Conservation (phyloP, 805 yeast genomes). For the Cyberlindnera misumaiensis region DNA sequence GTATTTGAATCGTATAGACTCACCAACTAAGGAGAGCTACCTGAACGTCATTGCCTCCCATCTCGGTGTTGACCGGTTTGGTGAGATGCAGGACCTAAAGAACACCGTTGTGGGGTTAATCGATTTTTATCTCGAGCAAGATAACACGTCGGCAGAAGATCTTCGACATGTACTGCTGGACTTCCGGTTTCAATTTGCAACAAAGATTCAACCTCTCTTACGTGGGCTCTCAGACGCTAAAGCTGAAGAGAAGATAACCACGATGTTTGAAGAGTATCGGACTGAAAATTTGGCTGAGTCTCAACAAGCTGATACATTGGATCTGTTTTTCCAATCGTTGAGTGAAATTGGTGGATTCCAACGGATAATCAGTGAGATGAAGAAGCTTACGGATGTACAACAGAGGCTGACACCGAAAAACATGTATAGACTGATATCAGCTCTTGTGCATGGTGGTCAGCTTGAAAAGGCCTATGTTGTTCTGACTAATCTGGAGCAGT, state of each 20-base stretch:
- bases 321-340: conserved; percentile 14
- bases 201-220: conserved; percentile 20
- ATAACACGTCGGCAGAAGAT: conserved; percentile 13
- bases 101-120: conserved; percentile 15
- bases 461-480: conserved; percentile 27
- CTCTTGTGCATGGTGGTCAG: conserved; percentile 19
- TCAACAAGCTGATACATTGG: conserved; percentile 15
- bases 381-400: conserved; percentile 5
- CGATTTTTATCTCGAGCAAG: conserved; percentile 19
- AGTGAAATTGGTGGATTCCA: conserved; percentile 14
- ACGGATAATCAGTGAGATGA: conserved; percentile 8
- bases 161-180: conserved; percentile 16
- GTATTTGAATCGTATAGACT: conserved; percentile 24
- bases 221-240: conserved; percentile 10
- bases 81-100: neutral
- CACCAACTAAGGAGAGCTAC: conserved; percentile 22
- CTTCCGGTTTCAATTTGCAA: conserved; percentile 21
- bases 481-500: conserved; percentile 27
- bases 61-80: conserved; percentile 7
- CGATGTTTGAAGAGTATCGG: conserved; percentile 16
- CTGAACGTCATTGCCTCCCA: conserved; percentile 22
- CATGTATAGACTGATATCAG: conserved; percentile 22
- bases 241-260: conserved; percentile 12
- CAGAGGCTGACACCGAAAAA: conserved; percentile 18
- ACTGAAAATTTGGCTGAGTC: conserved; percentile 10